A percentile compares a stretch with the other conserved stretches of the same genome.
phyloP scores from a whole-genome alignment of 805 yeast genomes.

The Candida argentea region DNA sequence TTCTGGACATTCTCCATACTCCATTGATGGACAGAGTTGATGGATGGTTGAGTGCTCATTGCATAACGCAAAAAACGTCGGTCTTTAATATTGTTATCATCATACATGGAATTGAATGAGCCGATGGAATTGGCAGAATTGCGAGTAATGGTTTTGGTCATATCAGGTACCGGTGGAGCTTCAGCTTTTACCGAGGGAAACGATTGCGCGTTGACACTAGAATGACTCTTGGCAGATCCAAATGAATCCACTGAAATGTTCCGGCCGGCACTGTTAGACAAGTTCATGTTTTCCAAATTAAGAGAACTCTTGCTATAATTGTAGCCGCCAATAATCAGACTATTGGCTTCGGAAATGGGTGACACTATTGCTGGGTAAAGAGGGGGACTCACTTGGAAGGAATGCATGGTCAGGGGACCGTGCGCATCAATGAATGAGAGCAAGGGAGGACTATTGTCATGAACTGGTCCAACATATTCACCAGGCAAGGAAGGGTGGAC shows the following conservation, averaged over 20 bases:
- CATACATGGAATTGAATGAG: neutral
- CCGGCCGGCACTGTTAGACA: no score
- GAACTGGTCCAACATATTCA: no score
- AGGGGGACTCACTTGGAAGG: no score
- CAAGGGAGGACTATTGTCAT: no score
- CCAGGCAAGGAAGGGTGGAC: no score
- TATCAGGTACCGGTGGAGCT: slow-evolving; percentile 18
- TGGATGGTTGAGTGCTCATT: slow-evolving; percentile 23
- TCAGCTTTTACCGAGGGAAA: neutral
- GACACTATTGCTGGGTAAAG: no score
- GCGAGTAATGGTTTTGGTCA: slow-evolving; percentile 24
- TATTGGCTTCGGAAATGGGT: neutral
- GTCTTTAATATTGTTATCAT: slow-evolving; percentile 22
- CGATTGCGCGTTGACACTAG: neutral
- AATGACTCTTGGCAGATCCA: neutral
- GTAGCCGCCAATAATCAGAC: slow-evolving; percentile 16
- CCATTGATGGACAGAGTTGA: slow-evolving; percentile 46
- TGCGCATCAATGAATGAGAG: no score
- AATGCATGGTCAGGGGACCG: no score
- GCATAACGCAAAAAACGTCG: slow-evolving; percentile 34
- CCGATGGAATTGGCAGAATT: slow-evolving; percentile 20
- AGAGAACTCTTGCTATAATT: slow-evolving; percentile 17
- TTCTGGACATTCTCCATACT: slow-evolving; percentile 49
- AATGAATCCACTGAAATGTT: neutral
- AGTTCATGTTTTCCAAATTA: slow-evolving; percentile 4